Base-by-base conservation (phyloP, 805 yeast species). In the Cyberlindnera amylophila region DNA sequence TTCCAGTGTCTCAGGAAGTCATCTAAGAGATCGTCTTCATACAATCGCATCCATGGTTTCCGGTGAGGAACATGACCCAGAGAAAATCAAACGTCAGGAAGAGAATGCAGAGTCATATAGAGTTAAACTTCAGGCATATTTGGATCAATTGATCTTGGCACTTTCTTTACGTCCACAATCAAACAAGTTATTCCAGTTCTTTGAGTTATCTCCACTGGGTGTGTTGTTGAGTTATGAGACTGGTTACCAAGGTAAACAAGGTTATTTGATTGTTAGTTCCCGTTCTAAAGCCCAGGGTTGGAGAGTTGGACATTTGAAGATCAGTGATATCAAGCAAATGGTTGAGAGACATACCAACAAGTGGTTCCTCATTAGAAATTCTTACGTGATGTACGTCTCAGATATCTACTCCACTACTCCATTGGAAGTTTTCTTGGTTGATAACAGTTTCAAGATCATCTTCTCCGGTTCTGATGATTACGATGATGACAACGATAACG, bases 281-380 rank as follows among this genome's bases (percentile, higher is more conserved):
- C 79, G 88, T 0, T 91, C 98, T 0, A 79, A 79, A 48, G 73
- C 89, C 0, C 95, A 88, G 59, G 98, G 99, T 3, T 93, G 99
- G 98, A 72, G 95, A 53, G 96, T 91, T 6, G 86, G 93, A 3
- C 97, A 91, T 58, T 78, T 88, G 63, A 79, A 77, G 47, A 79
- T 86, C 7, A 76, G 79, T 47, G 97, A 87, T 55, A 67, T 88
- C 54, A 76, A 78, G 51, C 89, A 86, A 29, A 88, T 93, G 96
- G 84, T 91, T 39, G 81, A 78, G 50, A 79, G 99, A 63, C 91
- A 95, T 52, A 82, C 95, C 0, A 82, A 81, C 32, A 93, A 93
- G 62, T 93, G 99, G 99, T 80, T 88, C 49, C 66, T 93, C 43
- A 78, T 93, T 2, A 75, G 98, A 44, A 83, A 81, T 57, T 83